phyloP scores from a whole-genome alignment of 805 yeast genomes.

The Debaryomyces maramus region DNA sequence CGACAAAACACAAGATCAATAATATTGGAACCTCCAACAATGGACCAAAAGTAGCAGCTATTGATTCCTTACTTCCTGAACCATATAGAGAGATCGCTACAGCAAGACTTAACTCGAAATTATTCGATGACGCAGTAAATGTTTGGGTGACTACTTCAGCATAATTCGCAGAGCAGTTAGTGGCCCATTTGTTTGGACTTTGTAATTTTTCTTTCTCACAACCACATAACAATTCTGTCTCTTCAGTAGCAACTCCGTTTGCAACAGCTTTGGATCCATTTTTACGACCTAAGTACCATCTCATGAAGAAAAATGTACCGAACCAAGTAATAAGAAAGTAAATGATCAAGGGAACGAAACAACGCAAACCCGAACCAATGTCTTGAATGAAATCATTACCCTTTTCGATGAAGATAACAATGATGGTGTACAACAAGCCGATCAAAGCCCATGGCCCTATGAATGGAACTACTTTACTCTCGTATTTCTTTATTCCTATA shows the following conservation, averaged over 20 bases:
- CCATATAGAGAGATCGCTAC: slow-evolving; percentile 55
- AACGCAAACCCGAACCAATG: slow-evolving; percentile 50
- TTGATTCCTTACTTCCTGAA: slow-evolving; percentile 48
- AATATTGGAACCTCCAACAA: slow-evolving; percentile 58
- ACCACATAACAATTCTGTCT: slow-evolving; percentile 31
- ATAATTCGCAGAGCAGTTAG: slow-evolving; percentile 41
- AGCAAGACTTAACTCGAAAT: slow-evolving; percentile 57
- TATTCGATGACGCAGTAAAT: slow-evolving; percentile 59
- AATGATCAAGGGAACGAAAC: slow-evolving; percentile 48
- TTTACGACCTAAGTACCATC: slow-evolving; percentile 22
- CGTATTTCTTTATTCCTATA: slow-evolving; percentile 33
- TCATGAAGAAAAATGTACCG: slow-evolving; percentile 37
- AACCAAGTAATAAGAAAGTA: slow-evolving; percentile 53
- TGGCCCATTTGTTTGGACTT: slow-evolving; percentile 18
- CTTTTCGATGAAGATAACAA: slow-evolving; percentile 51
- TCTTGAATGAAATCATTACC: slow-evolving; percentile 49
- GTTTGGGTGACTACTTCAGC: slow-evolving; percentile 47
- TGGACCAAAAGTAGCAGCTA: slow-evolving; percentile 63
- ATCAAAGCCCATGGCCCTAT: slow-evolving; percentile 52
- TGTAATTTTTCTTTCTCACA: slow-evolving; percentile 32
- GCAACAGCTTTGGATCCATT: slow-evolving; percentile 2
- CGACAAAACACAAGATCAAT: slow-evolving; percentile 35
- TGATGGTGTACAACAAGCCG: slow-evolving; percentile 52
- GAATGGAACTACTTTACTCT: slow-evolving; percentile 36
- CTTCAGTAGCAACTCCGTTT: slow-evolving; percentile 8